A percentile compares a stretch with the other conserved stretches of the same genome.
Evolutionary conservation across 2,329 filamentous ascomycete species (phyloP).

Genomic region (Talaromyces funiculosus): DNA sequence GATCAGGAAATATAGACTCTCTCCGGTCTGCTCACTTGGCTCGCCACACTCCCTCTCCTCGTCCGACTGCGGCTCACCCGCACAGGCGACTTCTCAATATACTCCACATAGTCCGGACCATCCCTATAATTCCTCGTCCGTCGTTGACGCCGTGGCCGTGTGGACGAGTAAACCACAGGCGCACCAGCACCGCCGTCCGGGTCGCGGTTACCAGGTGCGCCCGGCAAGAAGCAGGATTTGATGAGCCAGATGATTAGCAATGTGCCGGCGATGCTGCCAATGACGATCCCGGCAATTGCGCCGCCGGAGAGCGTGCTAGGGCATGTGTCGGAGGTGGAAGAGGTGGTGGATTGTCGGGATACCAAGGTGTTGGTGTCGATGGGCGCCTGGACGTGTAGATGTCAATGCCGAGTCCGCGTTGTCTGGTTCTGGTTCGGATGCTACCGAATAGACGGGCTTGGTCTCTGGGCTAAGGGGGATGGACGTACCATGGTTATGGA

Average conservation of each 20-base stretch:
- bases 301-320: constrained; percentile 30
- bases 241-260: constrained; percentile 35
- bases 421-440: neutral
- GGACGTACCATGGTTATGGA: constrained; percentile 9
- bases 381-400: neutral
- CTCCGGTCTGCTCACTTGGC: constrained; percentile 27
- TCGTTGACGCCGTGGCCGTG: neutral
- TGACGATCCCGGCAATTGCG: constrained; percentile 36
- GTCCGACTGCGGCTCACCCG: constrained; percentile 1
- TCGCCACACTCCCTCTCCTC: constrained; percentile 18
- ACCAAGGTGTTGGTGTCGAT: neutral
- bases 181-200: constrained; percentile 17
- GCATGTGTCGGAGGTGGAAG: constrained; percentile 16
- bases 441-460: neutral
- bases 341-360: constrained; percentile 2
- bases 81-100: constrained; percentile 27
- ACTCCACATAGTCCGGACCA: constrained; percentile 23
- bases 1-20: constrained; percentile 41
- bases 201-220: constrained; percentile 18
- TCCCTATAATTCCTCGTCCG: neutral
- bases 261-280: constrained; percentile 35
- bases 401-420: neutral
- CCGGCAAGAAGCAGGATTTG: constrained; percentile 22
- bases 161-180: constrained; percentile 18
- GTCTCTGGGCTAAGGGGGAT: neutral